These are phyloP conservation scores for Sporothrix pseudoabietina DNA, from an alignment of 2,329 filamentous ascomycete species.

Conservation along the genomic window DNA sequence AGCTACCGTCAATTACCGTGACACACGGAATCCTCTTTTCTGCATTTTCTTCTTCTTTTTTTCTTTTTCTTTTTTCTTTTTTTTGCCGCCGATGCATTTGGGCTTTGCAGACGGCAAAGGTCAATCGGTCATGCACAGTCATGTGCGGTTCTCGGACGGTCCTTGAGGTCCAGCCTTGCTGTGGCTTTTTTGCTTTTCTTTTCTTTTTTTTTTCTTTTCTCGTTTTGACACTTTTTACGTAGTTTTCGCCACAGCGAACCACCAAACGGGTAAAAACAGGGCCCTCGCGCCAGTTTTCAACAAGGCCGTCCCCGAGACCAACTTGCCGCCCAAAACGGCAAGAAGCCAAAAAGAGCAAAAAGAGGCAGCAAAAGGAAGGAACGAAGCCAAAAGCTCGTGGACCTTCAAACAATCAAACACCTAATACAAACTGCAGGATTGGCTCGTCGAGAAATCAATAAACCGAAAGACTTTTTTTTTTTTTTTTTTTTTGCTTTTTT, in stretches of 20 bases:
- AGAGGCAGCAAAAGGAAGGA: neutral
- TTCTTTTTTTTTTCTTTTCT: neutral
- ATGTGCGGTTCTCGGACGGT: neutral
- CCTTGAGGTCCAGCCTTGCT: neutral
- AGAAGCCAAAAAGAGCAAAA: neutral
- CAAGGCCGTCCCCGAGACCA: constrained; percentile 21
- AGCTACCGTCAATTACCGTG: constrained; percentile 7
- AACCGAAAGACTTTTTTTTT: neutral
- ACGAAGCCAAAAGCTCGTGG: neutral
- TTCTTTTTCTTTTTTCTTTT: too few relatives aligned
- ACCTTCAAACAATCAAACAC: neutral
- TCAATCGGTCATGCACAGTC: constrained; percentile 1
- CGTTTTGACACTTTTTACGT: neutral
- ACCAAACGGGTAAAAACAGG: neutral
- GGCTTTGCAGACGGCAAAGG: neutral
- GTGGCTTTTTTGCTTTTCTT: neutral
- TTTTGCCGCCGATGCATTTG: neutral
- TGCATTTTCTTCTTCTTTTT: neutral
- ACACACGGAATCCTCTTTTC: constrained; percentile 23
- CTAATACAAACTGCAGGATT: constrained; percentile 7
- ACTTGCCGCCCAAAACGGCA: neutral
- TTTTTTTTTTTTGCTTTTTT: neutral
- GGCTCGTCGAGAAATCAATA: neutral
- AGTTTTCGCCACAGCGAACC: neutral
- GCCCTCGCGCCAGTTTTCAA: constrained; percentile 22